Conservation (phyloP, 495 filamentous ascomycete species). For the Lepraria neglecta region DNA sequence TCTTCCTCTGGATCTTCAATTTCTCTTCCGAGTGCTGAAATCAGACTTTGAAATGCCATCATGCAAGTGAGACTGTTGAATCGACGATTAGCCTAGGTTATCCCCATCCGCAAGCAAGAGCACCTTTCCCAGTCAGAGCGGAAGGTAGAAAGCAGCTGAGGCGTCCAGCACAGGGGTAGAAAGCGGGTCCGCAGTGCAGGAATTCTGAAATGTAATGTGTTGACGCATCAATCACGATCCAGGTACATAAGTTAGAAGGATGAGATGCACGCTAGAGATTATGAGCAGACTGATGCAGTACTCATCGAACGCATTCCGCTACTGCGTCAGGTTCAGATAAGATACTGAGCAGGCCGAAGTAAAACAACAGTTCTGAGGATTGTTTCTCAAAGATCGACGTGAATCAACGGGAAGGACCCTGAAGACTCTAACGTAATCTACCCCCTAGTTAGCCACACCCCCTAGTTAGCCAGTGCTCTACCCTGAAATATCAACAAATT, state of each 20-base stretch:
- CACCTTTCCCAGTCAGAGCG: not conserved
- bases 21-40: conserved; percentile 33
- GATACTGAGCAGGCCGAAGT: too few relatives aligned
- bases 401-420: too few relatives aligned
- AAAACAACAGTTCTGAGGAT: too few relatives aligned
- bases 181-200: not conserved
- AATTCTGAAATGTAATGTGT: not conserved
- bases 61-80: not conserved
- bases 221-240: not conserved
- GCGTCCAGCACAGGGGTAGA: not conserved
- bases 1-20: conserved; percentile 65
- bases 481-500: too few relatives aligned
- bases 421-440: too few relatives aligned
- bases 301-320: too few relatives aligned
- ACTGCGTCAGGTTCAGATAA: too few relatives aligned
- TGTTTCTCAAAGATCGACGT: too few relatives aligned
- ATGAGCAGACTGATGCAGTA: too few relatives aligned
- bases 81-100: not conserved
- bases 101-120: not conserved
- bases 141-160: not conserved
- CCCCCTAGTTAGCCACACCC: too few relatives aligned
- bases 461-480: too few relatives aligned
- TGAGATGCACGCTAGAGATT: not conserved
- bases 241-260: not conserved
- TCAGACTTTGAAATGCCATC: conserved; percentile 22